Evolutionary conservation across 495 filamentous ascomycete species (phyloP).

Genomic region (Bathelium albidoporum): DNA sequence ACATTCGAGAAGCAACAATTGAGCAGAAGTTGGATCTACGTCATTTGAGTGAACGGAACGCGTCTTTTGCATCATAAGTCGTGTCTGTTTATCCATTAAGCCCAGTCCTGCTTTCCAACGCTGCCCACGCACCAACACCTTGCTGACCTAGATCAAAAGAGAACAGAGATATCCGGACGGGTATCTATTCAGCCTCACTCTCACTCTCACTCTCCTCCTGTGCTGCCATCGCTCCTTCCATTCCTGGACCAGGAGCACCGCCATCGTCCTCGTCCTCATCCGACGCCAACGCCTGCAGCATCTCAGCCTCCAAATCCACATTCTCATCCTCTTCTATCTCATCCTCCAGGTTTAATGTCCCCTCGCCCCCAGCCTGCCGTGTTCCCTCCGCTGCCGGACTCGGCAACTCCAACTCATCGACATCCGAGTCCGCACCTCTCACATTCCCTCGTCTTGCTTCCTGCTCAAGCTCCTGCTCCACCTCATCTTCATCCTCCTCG

Average conservation of each 20-base stretch:
- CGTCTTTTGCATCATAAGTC: no score
- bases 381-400: neutral
- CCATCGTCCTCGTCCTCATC: slow-evolving; percentile 20
- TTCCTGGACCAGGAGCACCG: neutral
- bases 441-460: slow-evolving; percentile 2
- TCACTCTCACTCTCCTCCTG: slow-evolving; percentile 9
- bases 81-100: no score
- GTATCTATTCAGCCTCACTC: slow-evolving; percentile 5
- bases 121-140: no score
- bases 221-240: neutral
- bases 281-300: slow-evolving; percentile 32
- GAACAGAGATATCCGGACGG: neutral
- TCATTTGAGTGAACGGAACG: no score
- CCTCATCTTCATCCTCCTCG: slow-evolving; percentile 6
- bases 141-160: neutral
- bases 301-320: slow-evolving; percentile 8
- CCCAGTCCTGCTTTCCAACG: no score
- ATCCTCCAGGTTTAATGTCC: slow-evolving; percentile 4
- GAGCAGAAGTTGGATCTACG: no score
- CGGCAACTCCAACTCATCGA: slow-evolving; percentile 7
- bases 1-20: no score
- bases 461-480: slow-evolving; percentile 15
- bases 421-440: slow-evolving; percentile 5
- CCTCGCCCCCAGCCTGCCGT: neutral
- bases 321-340: slow-evolving; percentile 4